A percentile compares a stretch with the other conserved stretches of the same genome.
These are phyloP conservation scores for Neopestalotiopsis sp. DNA, from an alignment of 2,329 filamentous ascomycete genomes.

Conservation along the genomic window DNA sequence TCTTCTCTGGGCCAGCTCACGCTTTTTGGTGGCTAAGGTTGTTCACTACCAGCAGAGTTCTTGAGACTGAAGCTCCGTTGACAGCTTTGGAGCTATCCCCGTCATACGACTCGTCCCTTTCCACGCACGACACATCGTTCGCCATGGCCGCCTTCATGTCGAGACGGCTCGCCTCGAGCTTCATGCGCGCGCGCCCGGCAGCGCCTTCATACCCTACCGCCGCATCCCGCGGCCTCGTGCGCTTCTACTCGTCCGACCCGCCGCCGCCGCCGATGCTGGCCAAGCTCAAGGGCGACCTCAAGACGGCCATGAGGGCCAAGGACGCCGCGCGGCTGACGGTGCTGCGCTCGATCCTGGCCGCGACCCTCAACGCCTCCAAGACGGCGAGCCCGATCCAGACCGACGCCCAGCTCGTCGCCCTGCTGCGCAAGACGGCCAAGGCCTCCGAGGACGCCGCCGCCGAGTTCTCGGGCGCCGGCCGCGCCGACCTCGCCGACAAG, in stretches of 20 bases:
- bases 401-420: conserved; percentile 70
- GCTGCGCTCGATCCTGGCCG: conserved; percentile 70
- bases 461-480: conserved; percentile 68
- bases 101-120: neutral
- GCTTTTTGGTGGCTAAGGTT: neutral
- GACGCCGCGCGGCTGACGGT: conserved; percentile 70
- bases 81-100: neutral
- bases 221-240: conserved; percentile 17
- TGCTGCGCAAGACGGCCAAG: conserved; percentile 70
- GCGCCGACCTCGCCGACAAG: conserved; percentile 73
- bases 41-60: neutral
- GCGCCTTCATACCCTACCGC: conserved; percentile 15
- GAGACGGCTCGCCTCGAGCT: conserved; percentile 28
- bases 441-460: conserved; percentile 62
- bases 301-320: conserved; percentile 70
- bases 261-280: conserved; percentile 45
- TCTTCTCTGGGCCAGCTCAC: no score
- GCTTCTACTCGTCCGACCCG: conserved; percentile 34
- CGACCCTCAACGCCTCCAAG: conserved; percentile 78
- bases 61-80: neutral
- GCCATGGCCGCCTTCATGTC: conserved; percentile 34
- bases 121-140: neutral
- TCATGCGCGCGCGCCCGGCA: conserved; percentile 30
- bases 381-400: conserved; percentile 72
- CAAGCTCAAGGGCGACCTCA: conserved; percentile 66